Conservation (phyloP, 176 grass and related monocot species). For the Zizania latifolia region DNA sequence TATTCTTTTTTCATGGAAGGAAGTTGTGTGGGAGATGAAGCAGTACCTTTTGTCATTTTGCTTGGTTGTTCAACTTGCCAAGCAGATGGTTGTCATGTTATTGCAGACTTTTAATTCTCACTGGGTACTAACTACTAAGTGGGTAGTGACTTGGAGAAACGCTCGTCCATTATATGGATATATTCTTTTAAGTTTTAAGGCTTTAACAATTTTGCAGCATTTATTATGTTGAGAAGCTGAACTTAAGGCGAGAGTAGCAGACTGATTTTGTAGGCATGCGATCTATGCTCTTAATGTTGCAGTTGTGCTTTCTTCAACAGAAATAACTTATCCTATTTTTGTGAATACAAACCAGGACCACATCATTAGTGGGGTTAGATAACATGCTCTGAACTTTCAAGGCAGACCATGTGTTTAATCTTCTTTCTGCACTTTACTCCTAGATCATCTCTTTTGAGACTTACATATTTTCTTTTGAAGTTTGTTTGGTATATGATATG, state of each 20-base stretch:
- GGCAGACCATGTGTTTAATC: not conserved
- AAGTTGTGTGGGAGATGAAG: not conserved
- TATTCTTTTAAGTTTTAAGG: not conserved
- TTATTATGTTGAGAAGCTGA: constrained; percentile 2
- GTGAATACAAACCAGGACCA: constrained; percentile 20
- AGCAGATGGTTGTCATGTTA: not conserved
- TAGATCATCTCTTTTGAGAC: not conserved
- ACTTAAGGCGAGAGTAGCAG: constrained; percentile 1
- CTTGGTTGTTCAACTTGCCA: not conserved
- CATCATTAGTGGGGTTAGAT: constrained; percentile 8
- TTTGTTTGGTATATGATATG: not conserved
- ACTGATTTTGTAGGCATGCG: constrained; percentile 1
- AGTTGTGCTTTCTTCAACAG: not conserved
- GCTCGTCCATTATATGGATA: not conserved
- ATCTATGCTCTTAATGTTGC: not conserved
- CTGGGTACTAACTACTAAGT: too few species aligned
- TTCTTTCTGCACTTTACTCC: constrained; percentile 20
- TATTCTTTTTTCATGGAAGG: not conserved
- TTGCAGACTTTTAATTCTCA: not conserved
- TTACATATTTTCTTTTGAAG: not conserved
- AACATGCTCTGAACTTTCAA: constrained; percentile 26
- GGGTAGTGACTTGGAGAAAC: not conserved
- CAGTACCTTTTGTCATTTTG: not conserved
- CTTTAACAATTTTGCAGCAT: not conserved
- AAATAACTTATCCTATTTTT: constrained; percentile 7